phyloP scores from a whole-genome alignment of 345 rosid genomes.

The Chamaenerion angustifolium region DNA sequence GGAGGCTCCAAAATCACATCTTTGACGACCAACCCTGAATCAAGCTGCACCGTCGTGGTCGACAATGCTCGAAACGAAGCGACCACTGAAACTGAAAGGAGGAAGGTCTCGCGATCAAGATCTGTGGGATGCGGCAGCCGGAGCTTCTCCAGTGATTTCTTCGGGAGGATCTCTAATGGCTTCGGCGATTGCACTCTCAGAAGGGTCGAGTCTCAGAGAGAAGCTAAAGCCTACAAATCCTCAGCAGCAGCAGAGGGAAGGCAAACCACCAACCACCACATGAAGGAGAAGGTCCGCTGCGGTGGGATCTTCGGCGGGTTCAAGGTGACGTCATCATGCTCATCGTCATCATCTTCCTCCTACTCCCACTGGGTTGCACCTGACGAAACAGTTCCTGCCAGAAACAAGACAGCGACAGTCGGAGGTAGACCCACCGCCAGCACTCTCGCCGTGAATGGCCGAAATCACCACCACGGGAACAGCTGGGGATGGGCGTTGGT shows the following conservation, averaged over 20 bases:
- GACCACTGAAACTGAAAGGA: neutral
- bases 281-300: slow-evolving; percentile 74
- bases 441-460: slow-evolving; percentile 27
- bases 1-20: neutral
- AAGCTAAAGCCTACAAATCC: slow-evolving; percentile 30
- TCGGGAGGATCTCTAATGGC: slow-evolving; percentile 91
- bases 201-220: slow-evolving; percentile 93
- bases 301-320: slow-evolving; percentile 97
- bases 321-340: slow-evolving; percentile 55
- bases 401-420: neutral
- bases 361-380: slow-evolving; percentile 36
- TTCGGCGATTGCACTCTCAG: slow-evolving; percentile 92
- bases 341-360: slow-evolving; percentile 61
- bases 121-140: slow-evolving; percentile 97
- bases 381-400: neutral
- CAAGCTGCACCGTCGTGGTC: too few species aligned
- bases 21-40: neutral
- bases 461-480: slow-evolving; percentile 18
- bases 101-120: slow-evolving; percentile 85
- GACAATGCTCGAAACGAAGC: neutral
- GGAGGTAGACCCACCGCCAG: slow-evolving; percentile 10
- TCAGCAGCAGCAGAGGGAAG: slow-evolving; percentile 5
- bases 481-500: slow-evolving; percentile 94
- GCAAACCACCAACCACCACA: slow-evolving; percentile 4
- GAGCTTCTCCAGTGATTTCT: slow-evolving; percentile 95